phyloP scores from a whole-genome alignment of 1,284 basidiomycete genomes.

The Austroboletus niveus region DNA sequence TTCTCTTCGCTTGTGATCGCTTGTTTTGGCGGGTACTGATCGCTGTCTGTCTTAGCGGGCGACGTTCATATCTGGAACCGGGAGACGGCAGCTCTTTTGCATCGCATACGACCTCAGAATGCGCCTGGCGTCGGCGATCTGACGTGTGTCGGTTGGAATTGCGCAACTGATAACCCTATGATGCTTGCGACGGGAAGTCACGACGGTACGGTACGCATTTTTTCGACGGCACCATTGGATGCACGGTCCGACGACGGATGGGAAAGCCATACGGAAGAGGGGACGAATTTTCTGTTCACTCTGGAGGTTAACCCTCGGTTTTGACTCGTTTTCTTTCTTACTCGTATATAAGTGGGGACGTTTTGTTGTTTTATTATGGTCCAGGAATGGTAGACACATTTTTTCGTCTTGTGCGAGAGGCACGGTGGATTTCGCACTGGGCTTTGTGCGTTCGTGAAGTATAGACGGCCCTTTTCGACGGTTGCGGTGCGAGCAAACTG shows the following conservation, averaged over 20 bases:
- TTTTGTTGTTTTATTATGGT: slow-evolving; percentile 18
- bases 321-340: not conserved
- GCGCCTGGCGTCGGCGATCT: slow-evolving; percentile 52
- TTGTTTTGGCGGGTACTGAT: slow-evolving; percentile 8
- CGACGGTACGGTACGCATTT: slow-evolving; percentile 69
- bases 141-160: slow-evolving; percentile 80
- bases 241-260: slow-evolving; percentile 24
- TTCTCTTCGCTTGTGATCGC: slow-evolving; percentile 2
- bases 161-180: slow-evolving; percentile 60
- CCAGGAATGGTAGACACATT: not conserved
- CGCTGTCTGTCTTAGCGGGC: slow-evolving; percentile 47
- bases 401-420: not conserved
- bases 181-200: slow-evolving; percentile 80
- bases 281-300: slow-evolving; percentile 29
- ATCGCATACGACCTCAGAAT: slow-evolving; percentile 57
- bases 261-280: slow-evolving; percentile 12
- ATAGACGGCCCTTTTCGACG: too few relatives aligned
- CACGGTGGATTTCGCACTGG: too few relatives aligned
- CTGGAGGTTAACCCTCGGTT: slow-evolving; percentile 23
- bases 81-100: slow-evolving; percentile 65
- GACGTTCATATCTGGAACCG: slow-evolving; percentile 85
- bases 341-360: slow-evolving; percentile 3
- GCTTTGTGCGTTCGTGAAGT: too few relatives aligned
- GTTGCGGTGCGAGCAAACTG: too few relatives aligned
- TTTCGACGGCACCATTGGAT: slow-evolving; percentile 44